These are phyloP conservation scores for Trichaptum fuscoviolaceum DNA, from an alignment of 768 basidiomycete genomes.

Conservation along the genomic window DNA sequence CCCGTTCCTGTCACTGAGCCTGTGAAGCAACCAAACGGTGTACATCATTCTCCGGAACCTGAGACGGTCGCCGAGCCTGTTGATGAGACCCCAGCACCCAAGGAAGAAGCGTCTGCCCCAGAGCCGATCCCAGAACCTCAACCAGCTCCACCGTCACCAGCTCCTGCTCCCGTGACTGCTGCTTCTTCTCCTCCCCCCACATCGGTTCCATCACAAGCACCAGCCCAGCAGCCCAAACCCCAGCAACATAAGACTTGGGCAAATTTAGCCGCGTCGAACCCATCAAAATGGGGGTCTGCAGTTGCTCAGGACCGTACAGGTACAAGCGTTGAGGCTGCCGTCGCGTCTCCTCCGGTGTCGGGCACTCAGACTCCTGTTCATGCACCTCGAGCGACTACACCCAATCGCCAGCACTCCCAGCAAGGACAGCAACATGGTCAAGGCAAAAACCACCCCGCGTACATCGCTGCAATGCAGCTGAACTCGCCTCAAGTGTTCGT, in stretches of 20 bases:
- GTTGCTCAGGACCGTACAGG: slow-evolving; percentile 77
- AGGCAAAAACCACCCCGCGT: slow-evolving; percentile 41
- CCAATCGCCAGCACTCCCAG: slow-evolving; percentile 26
- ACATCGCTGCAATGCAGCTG: slow-evolving; percentile 55
- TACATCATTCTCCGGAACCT: background rate
- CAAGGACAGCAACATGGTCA: slow-evolving; percentile 29
- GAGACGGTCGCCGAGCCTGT: slow-evolving; percentile 14
- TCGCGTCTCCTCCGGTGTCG: slow-evolving; percentile 35
- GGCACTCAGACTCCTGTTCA: slow-evolving; percentile 30
- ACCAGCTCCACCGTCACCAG: slow-evolving; percentile 23
- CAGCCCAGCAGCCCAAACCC: slow-evolving; percentile 26
- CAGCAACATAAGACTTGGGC: slow-evolving; percentile 80
- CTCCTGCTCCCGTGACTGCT: slow-evolving; percentile 22
- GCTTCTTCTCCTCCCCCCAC: slow-evolving; percentile 24
- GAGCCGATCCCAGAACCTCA: slow-evolving; percentile 12
- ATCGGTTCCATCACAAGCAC: slow-evolving; percentile 21
- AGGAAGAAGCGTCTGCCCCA: slow-evolving; percentile 23
- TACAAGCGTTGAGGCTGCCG: slow-evolving; percentile 52
- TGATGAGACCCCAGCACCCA: slow-evolving; percentile 22
- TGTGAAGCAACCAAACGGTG: slow-evolving; percentile 1
- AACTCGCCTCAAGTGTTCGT: slow-evolving; percentile 83
- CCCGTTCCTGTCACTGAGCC: slow-evolving; percentile 20
- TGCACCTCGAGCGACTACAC: slow-evolving; percentile 30
- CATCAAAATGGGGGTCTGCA: slow-evolving; percentile 79
- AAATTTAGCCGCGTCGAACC: slow-evolving; percentile 77